Evolutionary conservation across 2,329 filamentous ascomycete species (phyloP), one percentile per base, ranked within the genome.

Genomic region (Beauveria bassiana): DNA sequence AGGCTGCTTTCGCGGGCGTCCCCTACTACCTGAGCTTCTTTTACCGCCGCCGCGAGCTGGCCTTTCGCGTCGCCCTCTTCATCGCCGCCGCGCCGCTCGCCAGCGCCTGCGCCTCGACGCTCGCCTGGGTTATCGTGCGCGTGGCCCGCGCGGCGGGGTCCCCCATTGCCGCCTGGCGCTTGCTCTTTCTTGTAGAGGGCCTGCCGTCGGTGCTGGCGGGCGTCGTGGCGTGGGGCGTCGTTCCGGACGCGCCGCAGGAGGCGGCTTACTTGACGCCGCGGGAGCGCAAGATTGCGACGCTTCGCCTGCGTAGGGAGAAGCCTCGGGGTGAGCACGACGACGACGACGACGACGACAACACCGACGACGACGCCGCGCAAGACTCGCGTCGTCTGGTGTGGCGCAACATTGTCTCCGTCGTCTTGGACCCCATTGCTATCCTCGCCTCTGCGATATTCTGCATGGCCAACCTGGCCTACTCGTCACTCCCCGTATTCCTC

Each of bases 391-490:
- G 77, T 8, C 77, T 89, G 54, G 76, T 84, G 45, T 75, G 79
- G 67, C 72, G 73, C 34, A 86, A 89, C 66, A 79, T 89, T 46
- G 69, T 84, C 16, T 75, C 81, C 63, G 83, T 84, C 2, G 74
- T 91, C 34, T 67, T 70, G 50, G 88, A 91, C 72, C 87, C 88
- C 0, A 86, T 86, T 66, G 84, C 84, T 40, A 93, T 90, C 76
- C 78, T 93, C 47, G 89, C 89, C 5, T 88, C 91, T 1, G 74
- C 84, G 67, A 96, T 96, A 84, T 90, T 96, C 79, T 92, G 96
- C 78, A 85, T 88, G 72, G 86, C 89, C 70, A 96, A 96, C 74
- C 88, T 96, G 71, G 89, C 91, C 14, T 96, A 96, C 77, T 87
- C 86, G 69, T 93, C 89, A 24, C 86, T 96, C 71, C 92, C 92